Base-by-base conservation (phyloP, 2,329 filamentous ascomycete species). In the Epichloe typhina region DNA sequence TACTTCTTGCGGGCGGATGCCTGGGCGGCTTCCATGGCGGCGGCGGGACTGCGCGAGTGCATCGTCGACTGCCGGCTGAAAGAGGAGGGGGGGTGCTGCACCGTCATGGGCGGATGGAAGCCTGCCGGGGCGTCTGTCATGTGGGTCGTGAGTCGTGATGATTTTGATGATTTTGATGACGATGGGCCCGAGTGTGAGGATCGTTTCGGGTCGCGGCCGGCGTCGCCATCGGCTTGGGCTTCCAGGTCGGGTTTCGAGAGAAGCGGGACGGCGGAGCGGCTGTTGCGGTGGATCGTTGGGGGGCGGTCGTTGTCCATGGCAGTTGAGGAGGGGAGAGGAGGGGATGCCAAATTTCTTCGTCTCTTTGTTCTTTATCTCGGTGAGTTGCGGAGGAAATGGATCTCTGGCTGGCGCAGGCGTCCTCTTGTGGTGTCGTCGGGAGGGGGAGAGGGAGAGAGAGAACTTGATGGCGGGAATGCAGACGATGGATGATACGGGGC, bases 41-140 rank as follows among this genome's bases (percentile, higher is more conserved):
- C 61, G 40, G 81, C 77, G n/a, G 88, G 86, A 62, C 85, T 90
- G 59, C 80, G 76, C 62, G 88, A 89, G 61, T 85, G 82, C 69
- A 95, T 82, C 12, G 84, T 84, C 41, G 82, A 84, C 51, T 79
- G 73, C 12, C 63, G 59, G 52, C 60, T 62, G 47, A 70, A 61
- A 45, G 61, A 55, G 33, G 61, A 54, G 26, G 26, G 26, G 26
- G 26, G 26, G 7, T 57, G 53, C 17, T 50, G 40, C 35, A 46
- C 19, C 5, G 42, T 42, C 47, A 45, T 49, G 44, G 51, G 44
- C 33, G 44, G 21, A 33, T 45, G 46, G 40, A 19, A 17, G 37
- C 44, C 46, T 23, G 52, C 50, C 55, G 54, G 40, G 57, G 59
- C 38, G 60, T 60, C 46, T 58, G 51, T 40, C 26, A 33, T 38